Base-by-base conservation (phyloP, 805 yeast species). In the Ogataea neopini region DNA sequence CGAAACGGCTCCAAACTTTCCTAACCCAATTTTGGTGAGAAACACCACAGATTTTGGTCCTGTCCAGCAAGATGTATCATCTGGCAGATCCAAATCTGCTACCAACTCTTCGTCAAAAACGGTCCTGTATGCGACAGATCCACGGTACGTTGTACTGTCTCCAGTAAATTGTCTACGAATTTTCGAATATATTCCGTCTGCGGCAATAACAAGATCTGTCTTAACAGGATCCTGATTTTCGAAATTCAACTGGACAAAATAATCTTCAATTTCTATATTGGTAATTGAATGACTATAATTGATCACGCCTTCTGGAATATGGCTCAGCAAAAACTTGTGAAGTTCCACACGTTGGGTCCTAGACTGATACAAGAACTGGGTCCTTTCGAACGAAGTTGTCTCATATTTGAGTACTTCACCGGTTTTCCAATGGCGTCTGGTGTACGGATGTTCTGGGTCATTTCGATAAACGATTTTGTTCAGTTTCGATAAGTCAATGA, bases 111-210 rank as follows among this genome's bases (percentile, higher is more conserved):
- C 48, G 36, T 40, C 44, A 33, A 45, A 40, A 11, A 45, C 48
- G 18, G 41, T 40, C n/a, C 48, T 14, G 26, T 45, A 45, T 7
- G 48, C 44, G 4, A 45, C 44, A 7, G 37, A 22, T 4, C 48
- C 48, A 11, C 40, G 34, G 19, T 45, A 45, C 11, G 33, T 36
- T 4, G 35, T 33, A 10, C 18, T n/a, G 22, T 45, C 48, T 17
- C 25, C 23, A 26, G 48, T 45, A 35, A 34, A 45, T 22, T 45
- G 48, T 14, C 48, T 44, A 11, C 48, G 44, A 11, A 45, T 33
- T 20, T 33, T 40, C 18, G 48, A 45, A 26, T 45, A 45, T 7
- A 45, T 45, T 13, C 48, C 48, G 23, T 45, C 48, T 14, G 48
- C 48, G 7, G 48, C 44, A 6, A 45, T 32, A 14, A 40, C 44